These are phyloP conservation scores for Xylaria intraflava DNA, from an alignment of 495 filamentous ascomycete genomes.

Conservation along the genomic window DNA sequence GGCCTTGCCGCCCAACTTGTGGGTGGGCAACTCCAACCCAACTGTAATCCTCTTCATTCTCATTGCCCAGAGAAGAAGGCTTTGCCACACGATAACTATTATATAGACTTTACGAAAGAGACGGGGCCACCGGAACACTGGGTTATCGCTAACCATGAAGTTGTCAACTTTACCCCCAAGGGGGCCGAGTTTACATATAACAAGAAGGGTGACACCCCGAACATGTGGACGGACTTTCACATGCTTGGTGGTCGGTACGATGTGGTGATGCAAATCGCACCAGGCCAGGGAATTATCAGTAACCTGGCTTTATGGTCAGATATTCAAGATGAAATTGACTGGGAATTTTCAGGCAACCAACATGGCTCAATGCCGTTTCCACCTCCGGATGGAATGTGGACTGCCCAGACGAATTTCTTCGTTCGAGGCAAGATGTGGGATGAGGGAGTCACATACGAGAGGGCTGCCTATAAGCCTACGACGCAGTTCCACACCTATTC, in stretches of 20 bases:
- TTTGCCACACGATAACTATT: constrained; percentile 19
- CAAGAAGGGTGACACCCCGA: constrained; percentile 68
- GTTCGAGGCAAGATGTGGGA: constrained; percentile 66
- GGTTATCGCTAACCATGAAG: constrained; percentile 17
- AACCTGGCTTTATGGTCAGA: constrained; percentile 82
- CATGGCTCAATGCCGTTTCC: constrained; percentile 37
- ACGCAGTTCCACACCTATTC: constrained; percentile 85
- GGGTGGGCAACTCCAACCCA: constrained; percentile 23
- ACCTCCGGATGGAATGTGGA: constrained; percentile 26
- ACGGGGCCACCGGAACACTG: constrained; percentile 14
- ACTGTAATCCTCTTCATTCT: constrained; percentile 24
- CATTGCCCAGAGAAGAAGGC: constrained; percentile 23
- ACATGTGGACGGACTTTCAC: constrained; percentile 61
- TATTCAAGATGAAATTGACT: constrained; percentile 91
- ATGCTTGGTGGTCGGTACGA: constrained; percentile 76
- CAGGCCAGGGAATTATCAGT: constrained; percentile 70
- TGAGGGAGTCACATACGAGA: constrained; percentile 64
- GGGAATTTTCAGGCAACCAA: constrained; percentile 68
- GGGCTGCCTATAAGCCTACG: constrained; percentile 56
- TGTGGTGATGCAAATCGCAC: constrained; percentile 60
- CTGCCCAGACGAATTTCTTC: constrained; percentile 85
- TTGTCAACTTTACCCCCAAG: constrained; percentile 42
- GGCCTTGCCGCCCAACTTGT: constrained; percentile 18
- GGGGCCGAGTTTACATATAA: constrained; percentile 72
- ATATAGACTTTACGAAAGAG: constrained; percentile 28